A percentile compares a stretch with the other conserved stretches of the same genome.
These are phyloP conservation scores for Claviceps humidiphila DNA, from an alignment of 2,329 filamentous ascomycete genomes.

Conservation along the genomic window DNA sequence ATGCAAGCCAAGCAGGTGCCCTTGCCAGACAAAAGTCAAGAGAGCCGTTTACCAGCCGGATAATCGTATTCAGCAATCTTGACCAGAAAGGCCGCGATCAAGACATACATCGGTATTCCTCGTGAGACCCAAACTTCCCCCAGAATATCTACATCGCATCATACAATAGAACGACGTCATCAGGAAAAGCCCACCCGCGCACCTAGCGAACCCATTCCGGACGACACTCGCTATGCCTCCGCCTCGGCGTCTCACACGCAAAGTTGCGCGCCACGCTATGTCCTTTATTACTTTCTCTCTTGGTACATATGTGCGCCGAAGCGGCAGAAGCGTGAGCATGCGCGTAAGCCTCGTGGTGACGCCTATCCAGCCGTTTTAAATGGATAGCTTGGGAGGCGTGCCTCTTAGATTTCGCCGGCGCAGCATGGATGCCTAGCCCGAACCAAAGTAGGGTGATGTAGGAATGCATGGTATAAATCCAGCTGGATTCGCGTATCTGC, in stretches of 20 bases:
- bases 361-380: conserved; percentile 1
- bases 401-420: not conserved
- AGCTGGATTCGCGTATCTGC: not conserved
- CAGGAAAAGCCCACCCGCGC: not conserved
- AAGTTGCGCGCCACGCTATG: not conserved
- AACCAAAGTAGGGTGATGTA: conserved; percentile 3
- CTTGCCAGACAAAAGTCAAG: too few relatives aligned
- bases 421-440: conserved; percentile 3
- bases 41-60: too few relatives aligned
- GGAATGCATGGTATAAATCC: conserved; percentile 1
- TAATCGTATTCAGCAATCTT: too few relatives aligned
- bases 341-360: not conserved
- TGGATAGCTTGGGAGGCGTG: conserved; percentile 3
- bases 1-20: too few relatives aligned
- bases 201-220: conserved; percentile 5
- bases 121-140: too few relatives aligned
- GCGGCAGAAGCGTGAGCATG: not conserved
- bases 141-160: too few relatives aligned
- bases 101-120: too few relatives aligned
- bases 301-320: not conserved
- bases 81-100: too few relatives aligned
- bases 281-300: not conserved
- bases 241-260: not conserved
- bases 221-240: conserved; percentile 1
- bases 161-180: not conserved